Evolutionary conservation across 75 land plant genomes (phyloP).

Genomic region (Picea sitchensis): DNA sequence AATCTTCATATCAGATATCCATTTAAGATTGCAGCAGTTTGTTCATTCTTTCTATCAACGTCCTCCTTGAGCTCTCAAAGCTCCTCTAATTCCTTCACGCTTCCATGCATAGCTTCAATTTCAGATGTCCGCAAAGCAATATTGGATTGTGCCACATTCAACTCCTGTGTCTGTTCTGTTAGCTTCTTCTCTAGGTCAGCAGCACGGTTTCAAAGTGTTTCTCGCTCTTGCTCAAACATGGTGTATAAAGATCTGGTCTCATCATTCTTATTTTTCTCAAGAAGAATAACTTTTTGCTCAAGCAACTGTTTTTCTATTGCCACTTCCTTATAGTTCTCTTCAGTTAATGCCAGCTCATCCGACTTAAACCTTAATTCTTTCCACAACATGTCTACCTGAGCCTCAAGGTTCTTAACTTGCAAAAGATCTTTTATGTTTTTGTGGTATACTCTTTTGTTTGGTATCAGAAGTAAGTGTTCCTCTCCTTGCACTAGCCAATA

Average conservation of each 20-base stretch:
- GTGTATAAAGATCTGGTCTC: slow-evolving; percentile 30
- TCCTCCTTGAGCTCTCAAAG: slow-evolving; percentile 48
- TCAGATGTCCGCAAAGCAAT: slow-evolving; percentile 23
- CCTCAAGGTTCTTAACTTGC: slow-evolving; percentile 22
- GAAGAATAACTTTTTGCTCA: slow-evolving; percentile 29
- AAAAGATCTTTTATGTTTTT: slow-evolving; percentile 15
- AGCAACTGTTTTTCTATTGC: slow-evolving; percentile 40
- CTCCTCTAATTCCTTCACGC: slow-evolving; percentile 36
- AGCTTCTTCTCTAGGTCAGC: slow-evolving; percentile 46
- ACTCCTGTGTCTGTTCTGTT: slow-evolving; percentile 33
- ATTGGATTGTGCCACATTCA: slow-evolving; percentile 22
- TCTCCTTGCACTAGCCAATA: neutral
- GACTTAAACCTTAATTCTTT: slow-evolving; percentile 25
- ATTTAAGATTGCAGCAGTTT: no score
- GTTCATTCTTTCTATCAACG: no score
- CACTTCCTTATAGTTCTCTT: slow-evolving; percentile 32
- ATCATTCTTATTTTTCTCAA: slow-evolving; percentile 25
- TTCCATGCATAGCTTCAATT: slow-evolving; percentile 22
- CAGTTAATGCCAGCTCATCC: slow-evolving; percentile 21
- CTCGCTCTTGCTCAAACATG: slow-evolving; percentile 37
- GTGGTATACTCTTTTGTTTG: neutral
- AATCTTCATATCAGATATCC: no score
- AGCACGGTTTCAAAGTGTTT: slow-evolving; percentile 17
- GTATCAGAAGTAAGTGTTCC: neutral
- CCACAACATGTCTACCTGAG: slow-evolving; percentile 24